phyloP scores from a whole-genome alignment of 2,329 filamentous ascomycete genomes.

The Talaromyces amestolkiae region DNA sequence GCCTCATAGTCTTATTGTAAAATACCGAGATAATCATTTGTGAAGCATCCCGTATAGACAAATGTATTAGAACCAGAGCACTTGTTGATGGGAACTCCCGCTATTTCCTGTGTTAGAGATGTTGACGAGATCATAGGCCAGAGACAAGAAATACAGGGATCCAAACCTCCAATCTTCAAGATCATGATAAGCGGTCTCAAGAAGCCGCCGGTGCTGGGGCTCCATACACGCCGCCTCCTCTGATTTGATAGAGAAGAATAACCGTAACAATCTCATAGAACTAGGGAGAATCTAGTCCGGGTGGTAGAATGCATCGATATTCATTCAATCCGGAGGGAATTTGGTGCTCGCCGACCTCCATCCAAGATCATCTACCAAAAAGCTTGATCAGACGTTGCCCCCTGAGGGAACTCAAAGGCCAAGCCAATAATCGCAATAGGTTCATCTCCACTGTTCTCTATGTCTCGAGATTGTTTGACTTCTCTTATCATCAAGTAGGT shows the following conservation, averaged over 20 bases:
- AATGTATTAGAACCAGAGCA: constrained; percentile 23
- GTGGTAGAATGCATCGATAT: constrained; percentile 13
- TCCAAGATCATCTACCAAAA: constrained; percentile 20
- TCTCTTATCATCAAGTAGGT: too few relatives aligned
- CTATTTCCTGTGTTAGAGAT: background rate
- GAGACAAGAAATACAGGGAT: too few relatives aligned
- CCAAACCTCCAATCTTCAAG: constrained; percentile 34
- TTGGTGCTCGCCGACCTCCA: background rate
- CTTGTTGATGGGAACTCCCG: constrained; percentile 22
- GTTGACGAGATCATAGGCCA: background rate
- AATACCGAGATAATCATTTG: background rate
- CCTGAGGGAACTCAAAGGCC: constrained; percentile 15
- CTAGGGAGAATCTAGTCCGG: background rate
- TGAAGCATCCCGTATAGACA: constrained; percentile 23
- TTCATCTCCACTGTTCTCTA: background rate
- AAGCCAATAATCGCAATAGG: constrained; percentile 18
- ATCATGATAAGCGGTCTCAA: constrained; percentile 27
- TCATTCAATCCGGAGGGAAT: constrained; percentile 5
- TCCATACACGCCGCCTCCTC: constrained; percentile 19
- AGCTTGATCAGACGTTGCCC: background rate
- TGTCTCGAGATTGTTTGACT: background rate
- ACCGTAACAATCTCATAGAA: too few relatives aligned
- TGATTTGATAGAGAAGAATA: constrained; percentile 22
- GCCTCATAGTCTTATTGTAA: background rate
- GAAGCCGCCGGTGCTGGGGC: constrained; percentile 20